Evolutionary conservation across 2,329 filamentous ascomycete species (phyloP).

Genomic region (Zopfia rhizophila): DNA sequence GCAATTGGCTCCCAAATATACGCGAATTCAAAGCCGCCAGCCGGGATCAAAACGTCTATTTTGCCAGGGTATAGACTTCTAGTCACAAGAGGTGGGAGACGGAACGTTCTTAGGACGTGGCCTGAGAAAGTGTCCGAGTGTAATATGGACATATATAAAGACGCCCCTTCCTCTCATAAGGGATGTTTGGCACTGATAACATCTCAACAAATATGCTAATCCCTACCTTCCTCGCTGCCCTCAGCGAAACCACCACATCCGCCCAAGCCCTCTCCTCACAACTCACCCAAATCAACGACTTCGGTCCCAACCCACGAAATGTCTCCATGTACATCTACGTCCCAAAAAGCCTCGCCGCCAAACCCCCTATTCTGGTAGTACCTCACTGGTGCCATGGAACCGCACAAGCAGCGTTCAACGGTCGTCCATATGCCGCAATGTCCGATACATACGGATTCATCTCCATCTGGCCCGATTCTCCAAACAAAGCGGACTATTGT

Average conservation of each 20-base stretch:
- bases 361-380: slow-evolving; percentile 43
- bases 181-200: too few species aligned
- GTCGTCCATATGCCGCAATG: slow-evolving; percentile 39
- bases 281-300: slow-evolving; percentile 39
- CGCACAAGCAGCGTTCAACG: slow-evolving; percentile 40
- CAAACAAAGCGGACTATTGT: slow-evolving; percentile 43
- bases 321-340: slow-evolving; percentile 47
- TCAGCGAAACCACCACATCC: slow-evolving; percentile 25
- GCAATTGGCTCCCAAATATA: too few species aligned
- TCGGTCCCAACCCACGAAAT: slow-evolving; percentile 46
- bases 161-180: too few species aligned
- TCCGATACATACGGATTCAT: slow-evolving; percentile 49
- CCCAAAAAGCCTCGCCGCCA: slow-evolving; percentile 37
- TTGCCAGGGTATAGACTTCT: too few species aligned
- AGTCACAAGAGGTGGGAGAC: too few species aligned
- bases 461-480: slow-evolving; percentile 44
- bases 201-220: too few species aligned
- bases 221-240: slow-evolving; percentile 8
- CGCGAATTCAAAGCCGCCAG: background rate
- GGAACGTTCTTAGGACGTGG: too few species aligned
- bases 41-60: slow-evolving; percentile 4
- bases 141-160: too few species aligned
- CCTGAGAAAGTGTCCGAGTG: too few species aligned
- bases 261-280: slow-evolving; percentile 37
- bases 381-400: slow-evolving; percentile 49